Base-by-base conservation (phyloP, 108 stramenopile species). In the Skeletonema menzelii region DNA sequence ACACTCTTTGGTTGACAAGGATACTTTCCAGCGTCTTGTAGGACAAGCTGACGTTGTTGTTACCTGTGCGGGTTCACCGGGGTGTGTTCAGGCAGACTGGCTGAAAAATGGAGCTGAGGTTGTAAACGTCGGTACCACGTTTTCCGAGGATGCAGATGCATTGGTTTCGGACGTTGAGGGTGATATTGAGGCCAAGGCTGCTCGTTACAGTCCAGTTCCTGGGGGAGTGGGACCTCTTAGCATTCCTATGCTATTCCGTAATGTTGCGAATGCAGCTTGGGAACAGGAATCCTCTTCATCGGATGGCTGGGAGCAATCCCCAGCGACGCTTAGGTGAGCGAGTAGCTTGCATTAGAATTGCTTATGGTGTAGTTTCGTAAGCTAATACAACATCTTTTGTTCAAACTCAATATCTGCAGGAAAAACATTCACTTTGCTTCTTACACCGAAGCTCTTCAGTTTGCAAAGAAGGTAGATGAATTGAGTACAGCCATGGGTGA, bases 181-280 rank as follows among this genome's bases (percentile, higher is more conserved):
- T 19, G 75, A 72, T 26, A 62, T 79, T 46, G 64, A n/a, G 7
- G 24, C 20, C 22, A 49, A 59, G 22, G 70, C 61, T 17, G 32
- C n/a, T n/a, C 40, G 64, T 38, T 82, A 77, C 65, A 77, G 81
- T 19, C 63, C 70, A 5, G 53, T 38, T 22, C 81, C 81, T 7
- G 81, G 81, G 10, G 81, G 81, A 4, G 63, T 82, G 27, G 81
- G 81, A 4, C 81, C 81, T 55, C 6, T 82, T n/a, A 34, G 57
- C 59, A 44, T 27, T 13, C 70, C 70, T 17, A 55, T 77, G 49
- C 62, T 82, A n/a, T 76, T 82, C 60, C 64, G 61, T 13, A 82
- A 82, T 59, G 76, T 77, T 31, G 81, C 63, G 2, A 53, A 64
- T 58, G 69, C 74, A n/a, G 81, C 81, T 24, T 42, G 59, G 61